Base-by-base conservation (phyloP, 345 rosid species). In the Eucalyptus dawsonii region DNA sequence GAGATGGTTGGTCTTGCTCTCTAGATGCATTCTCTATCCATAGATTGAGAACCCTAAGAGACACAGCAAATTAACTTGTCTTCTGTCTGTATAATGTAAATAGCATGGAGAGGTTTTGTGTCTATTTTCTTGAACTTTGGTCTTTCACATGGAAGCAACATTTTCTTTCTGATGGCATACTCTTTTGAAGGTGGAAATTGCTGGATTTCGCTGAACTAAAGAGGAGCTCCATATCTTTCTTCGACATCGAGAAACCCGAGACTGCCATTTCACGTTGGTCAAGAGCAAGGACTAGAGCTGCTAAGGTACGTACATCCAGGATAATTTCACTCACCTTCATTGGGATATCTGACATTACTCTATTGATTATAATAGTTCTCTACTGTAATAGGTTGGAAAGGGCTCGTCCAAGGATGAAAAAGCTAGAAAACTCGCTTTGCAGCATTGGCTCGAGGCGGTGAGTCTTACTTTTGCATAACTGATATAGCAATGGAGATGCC, bases 401-500 rank as follows among this genome's bases (percentile, higher is more conserved):
- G 99, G 99, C 53, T 94, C 94, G 90, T 96, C 99, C 11, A 95
- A 96, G 91, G 97, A 95, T 88, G 96, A 92, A 89, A 96, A 94
- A 90, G 99, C 99, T 88, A 93, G 97, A 72, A 95, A 97, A 87
- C 95, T 97, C 80, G 99, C 99, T 89, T 92, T 97, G 89, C 99
- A 96, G 90, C 99, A 97, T 88, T 97, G 99, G 99, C 99, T 97
- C 50, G 99, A 97, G 87, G 99, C 98, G 19, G 99, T 97, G 93
- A 96, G 98, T 91, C 45, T 65, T 22, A 56, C 34, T 27, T 88
- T 81, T 86, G 25, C 67, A 19, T 50, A 10, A 31, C 49, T 7
- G 9, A 21, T 21, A 76, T 21, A 40, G 47, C 85, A 21, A 1
- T 21, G 85, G 47, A 40, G 10, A 76, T 40, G 85, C 85, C 47